phyloP scores from a whole-genome alignment of 2,329 filamentous ascomycete genomes.

The Penicillium griseofulvum region DNA sequence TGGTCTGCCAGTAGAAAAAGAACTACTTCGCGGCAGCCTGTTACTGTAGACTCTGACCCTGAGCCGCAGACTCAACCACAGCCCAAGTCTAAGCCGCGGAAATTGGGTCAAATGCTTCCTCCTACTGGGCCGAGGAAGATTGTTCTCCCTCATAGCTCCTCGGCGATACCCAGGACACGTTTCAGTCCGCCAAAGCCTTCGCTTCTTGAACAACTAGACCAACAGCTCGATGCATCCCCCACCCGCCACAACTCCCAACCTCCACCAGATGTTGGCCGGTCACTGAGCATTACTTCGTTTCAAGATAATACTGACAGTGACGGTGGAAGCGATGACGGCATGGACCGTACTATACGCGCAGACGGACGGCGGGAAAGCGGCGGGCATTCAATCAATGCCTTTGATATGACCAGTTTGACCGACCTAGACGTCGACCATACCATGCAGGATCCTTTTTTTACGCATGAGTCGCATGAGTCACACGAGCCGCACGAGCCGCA shows the following conservation, averaged over 20 bases:
- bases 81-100: conserved; percentile 16
- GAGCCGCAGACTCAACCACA: background rate
- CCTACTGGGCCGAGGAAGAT: conserved; percentile 29
- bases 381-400: conserved; percentile 27
- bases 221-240: conserved; percentile 38
- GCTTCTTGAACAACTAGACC: conserved; percentile 38
- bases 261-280: conserved; percentile 26
- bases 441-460: conserved; percentile 33
- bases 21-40: conserved; percentile 3
- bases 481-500: conserved; percentile 6
- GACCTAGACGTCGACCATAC: conserved; percentile 31
- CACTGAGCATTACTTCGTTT: conserved; percentile 19
- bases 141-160: conserved; percentile 34
- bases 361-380: conserved; percentile 26
- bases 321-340: conserved; percentile 13
- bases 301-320: conserved; percentile 22
- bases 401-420: conserved; percentile 35
- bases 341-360: conserved; percentile 25
- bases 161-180: conserved; percentile 36
- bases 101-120: conserved; percentile 26
- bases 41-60: background rate
- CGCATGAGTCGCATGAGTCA: conserved; percentile 21
- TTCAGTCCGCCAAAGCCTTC: conserved; percentile 44
- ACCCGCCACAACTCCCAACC: conserved; percentile 33
- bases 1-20: conserved; percentile 35